Conservation (phyloP, 768 basidiomycete genomes). For the Inosperma sp. region DNA sequence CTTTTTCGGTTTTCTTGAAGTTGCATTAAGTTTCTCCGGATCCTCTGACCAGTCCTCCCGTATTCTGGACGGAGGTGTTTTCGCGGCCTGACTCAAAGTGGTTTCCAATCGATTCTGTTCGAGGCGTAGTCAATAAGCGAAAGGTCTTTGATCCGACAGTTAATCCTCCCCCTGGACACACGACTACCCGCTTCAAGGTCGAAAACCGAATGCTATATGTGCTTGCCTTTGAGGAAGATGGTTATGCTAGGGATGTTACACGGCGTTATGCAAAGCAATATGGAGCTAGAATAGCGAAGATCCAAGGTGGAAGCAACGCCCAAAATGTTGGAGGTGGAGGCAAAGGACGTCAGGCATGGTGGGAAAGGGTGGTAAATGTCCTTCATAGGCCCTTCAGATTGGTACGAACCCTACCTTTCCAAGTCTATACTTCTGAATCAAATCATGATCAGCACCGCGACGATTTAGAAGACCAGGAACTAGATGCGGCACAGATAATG, state of each 20-base stretch:
- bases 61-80: slow-evolving; percentile 97
- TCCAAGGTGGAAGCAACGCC: slow-evolving; percentile 54
- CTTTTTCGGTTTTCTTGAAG: not conserved
- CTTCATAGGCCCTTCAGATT: slow-evolving; percentile 77
- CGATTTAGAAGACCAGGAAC: slow-evolving; percentile 87
- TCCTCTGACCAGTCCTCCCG: slow-evolving; percentile 67
- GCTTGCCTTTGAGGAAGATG: slow-evolving; percentile 91
- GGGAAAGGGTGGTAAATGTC: slow-evolving; percentile 61
- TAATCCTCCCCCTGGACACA: slow-evolving; percentile 17
- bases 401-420: slow-evolving; percentile 42
- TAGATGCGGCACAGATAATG: slow-evolving; percentile 66
- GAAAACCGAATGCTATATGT: slow-evolving; percentile 94
- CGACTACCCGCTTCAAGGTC: slow-evolving; percentile 26
- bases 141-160: slow-evolving; percentile 71
- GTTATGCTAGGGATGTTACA: slow-evolving; percentile 87
- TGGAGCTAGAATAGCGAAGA: slow-evolving; percentile 72
- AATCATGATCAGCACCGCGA: slow-evolving; percentile 71
- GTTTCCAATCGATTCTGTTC: slow-evolving; percentile 89
- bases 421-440: slow-evolving; percentile 8
- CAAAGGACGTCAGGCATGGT: slow-evolving; percentile 77
- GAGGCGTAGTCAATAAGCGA: slow-evolving; percentile 73
- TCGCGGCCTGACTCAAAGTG: slow-evolving; percentile 87
- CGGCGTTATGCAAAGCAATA: slow-evolving; percentile 81
- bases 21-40: slow-evolving; percentile 37
- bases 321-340: slow-evolving; percentile 41